phyloP scores from a whole-genome alignment of 2,329 filamentous ascomycete genomes.

The Coniochaeta sp. region DNA sequence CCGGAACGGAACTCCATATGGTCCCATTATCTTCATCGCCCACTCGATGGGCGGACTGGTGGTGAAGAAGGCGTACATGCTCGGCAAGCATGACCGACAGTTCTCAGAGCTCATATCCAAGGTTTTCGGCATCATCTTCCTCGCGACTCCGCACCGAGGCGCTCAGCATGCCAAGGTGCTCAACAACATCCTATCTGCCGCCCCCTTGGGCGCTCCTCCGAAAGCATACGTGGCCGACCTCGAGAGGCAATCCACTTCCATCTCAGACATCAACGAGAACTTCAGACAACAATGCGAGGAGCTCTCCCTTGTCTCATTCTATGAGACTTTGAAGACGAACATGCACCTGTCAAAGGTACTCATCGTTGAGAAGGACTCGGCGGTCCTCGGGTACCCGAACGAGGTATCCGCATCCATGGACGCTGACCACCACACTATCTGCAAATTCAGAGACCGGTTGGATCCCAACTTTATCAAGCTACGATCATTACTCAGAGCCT shows the following conservation, averaged over 20 bases:
- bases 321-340: constrained; percentile 17
- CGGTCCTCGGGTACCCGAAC: neutral
- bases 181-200: constrained; percentile 4
- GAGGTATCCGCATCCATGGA: neutral
- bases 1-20: neutral
- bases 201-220: neutral
- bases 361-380: neutral
- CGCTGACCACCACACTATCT: constrained; percentile 1
- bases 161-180: constrained; percentile 3
- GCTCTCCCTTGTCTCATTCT: constrained; percentile 20
- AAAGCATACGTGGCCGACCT: constrained; percentile 14
- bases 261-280: constrained; percentile 19
- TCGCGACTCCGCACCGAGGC: constrained; percentile 9
- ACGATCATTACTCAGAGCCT: neutral
- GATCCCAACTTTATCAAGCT: constrained; percentile 4
- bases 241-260: constrained; percentile 7
- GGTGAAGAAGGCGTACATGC: constrained; percentile 7
- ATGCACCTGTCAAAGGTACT: constrained; percentile 1
- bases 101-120: constrained; percentile 1
- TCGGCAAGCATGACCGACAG: neutral
- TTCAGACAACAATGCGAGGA: constrained; percentile 15
- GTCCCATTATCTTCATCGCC: constrained; percentile 10
- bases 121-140: constrained; percentile 5
- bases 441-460: neutral
- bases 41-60: constrained; percentile 12